These are phyloP conservation scores for Letharia columbiana DNA, from an alignment of 495 filamentous ascomycete genomes.

Conservation along the genomic window DNA sequence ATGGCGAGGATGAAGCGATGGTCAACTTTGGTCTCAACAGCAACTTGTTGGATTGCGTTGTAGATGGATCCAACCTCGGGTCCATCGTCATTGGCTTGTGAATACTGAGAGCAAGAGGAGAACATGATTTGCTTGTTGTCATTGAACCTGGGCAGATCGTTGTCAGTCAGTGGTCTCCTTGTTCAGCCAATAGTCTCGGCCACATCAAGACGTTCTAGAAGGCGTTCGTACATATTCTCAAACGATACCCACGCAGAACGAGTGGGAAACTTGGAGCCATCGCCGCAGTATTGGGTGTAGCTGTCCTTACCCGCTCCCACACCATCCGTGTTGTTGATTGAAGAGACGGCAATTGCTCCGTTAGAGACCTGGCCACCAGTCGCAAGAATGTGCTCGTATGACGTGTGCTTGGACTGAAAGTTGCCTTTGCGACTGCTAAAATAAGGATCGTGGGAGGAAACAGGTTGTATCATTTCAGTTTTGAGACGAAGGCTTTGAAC, in stretches of 20 bases:
- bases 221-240: slow-evolving; percentile 13
- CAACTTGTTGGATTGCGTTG: slow-evolving; percentile 34
- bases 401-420: neutral
- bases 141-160: slow-evolving; percentile 29
- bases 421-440: neutral
- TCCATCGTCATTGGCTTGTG: slow-evolving; percentile 31
- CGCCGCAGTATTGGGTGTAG: slow-evolving; percentile 17
- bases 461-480: neutral
- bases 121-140: slow-evolving; percentile 36
- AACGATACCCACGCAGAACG: slow-evolving; percentile 20
- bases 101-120: slow-evolving; percentile 39
- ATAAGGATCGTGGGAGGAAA: neutral
- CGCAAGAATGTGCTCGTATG: neutral
- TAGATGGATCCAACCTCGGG: slow-evolving; percentile 37
- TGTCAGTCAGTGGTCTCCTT: neutral
- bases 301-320: slow-evolving; percentile 2
- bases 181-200: neutral
- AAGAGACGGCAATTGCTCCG: neutral
- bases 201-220: neutral
- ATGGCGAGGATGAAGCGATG: slow-evolving; percentile 51
- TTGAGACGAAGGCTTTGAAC: neutral
- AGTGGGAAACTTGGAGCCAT: slow-evolving; percentile 16
- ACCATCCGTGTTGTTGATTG: slow-evolving; percentile 12
- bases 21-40: slow-evolving; percentile 36
- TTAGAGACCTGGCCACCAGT: slow-evolving; percentile 1